phyloP scores from a whole-genome alignment of 306 rosid genomes.

The Malus fusca region DNA sequence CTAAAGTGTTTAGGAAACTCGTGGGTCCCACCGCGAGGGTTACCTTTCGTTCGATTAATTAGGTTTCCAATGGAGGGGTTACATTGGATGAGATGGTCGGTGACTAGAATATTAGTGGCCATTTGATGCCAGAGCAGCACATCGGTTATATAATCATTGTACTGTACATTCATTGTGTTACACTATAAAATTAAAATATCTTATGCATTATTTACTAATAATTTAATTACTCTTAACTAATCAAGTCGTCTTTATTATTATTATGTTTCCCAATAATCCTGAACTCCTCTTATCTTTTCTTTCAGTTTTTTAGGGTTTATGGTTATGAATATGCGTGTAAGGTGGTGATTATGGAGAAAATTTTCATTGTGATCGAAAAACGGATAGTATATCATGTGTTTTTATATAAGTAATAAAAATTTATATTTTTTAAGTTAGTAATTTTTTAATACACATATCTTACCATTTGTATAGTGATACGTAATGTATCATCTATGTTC shows the following conservation, averaged over 20 bases:
- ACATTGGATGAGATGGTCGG: not conserved
- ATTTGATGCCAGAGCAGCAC: not conserved
- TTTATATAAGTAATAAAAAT: too few species aligned
- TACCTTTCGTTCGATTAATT: not conserved
- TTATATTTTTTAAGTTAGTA: too few species aligned
- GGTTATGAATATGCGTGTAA: not conserved
- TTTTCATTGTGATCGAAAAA: rapidly evolving
- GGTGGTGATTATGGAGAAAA: not conserved
- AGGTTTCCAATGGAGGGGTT: not conserved
- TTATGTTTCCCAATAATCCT: not conserved
- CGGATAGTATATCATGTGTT: rapidly evolving
- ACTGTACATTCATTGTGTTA: not conserved
- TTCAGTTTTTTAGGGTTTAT: not conserved
- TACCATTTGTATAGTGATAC: rapidly evolving
- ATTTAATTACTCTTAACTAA: not conserved
- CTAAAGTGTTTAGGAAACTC: not conserved
- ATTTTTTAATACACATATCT: rapidly evolving
- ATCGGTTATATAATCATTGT: not conserved
- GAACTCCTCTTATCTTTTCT: not conserved
- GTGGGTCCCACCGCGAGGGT: constrained; percentile 10
- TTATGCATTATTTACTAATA: not conserved
- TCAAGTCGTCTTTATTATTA: not conserved
- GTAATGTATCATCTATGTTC: too few species aligned
- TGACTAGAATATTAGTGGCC: not conserved
- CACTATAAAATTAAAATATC: not conserved